Base-by-base conservation (phyloP, 306 rosid species). In the Quercus berberidifolia region DNA sequence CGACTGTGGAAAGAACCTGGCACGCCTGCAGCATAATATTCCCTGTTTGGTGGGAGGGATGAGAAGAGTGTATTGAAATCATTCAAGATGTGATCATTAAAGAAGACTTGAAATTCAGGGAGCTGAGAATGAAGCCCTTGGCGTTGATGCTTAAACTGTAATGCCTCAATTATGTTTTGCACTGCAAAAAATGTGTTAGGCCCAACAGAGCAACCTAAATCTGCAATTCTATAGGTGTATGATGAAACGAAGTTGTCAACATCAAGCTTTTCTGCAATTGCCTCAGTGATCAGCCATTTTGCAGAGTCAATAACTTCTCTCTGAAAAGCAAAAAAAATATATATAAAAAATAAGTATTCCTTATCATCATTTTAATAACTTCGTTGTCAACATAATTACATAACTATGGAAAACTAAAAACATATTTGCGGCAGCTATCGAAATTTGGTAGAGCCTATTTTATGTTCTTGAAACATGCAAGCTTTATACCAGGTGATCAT, bases 201-300 rank as follows among this genome's bases (percentile, higher is more conserved):
- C 38, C 87, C 89, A 0, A 62, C 54, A 1, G 89, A 79, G 72
- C 87, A 86, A 33, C 89, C 89, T 54, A 86, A 76, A 59, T 86
- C 89, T 18, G 87, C 89, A 2, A 86, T 11, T 1, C 52, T 55
- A 52, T 80, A 78, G 25, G 80, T 38, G 74, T 71, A 51, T 18
- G 81, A 72, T 13, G 77, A 28, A 26, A 55, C 23, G 14, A 71
- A 20, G 4, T 79, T 23, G 0, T 70, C 3, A 11, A 69, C 17
- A 70, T 80, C 83, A 31, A 83, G 76, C 6, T 74, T 86, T 28
- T 74, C 81, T 12, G 9, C 63, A 25, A 86, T 38, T 74, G 73
- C 79, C 54, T 65, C 78, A 35, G 60, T 28, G 5, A 83, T 1
- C 20, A 83, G 76, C 62, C 74, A 43, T 31, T 59, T 83, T 38